Evolutionary conservation across 2,329 filamentous ascomycete genomes (phyloP), one percentile per base, ranked within the genome.

Genomic region (Beauveria varroae): DNA sequence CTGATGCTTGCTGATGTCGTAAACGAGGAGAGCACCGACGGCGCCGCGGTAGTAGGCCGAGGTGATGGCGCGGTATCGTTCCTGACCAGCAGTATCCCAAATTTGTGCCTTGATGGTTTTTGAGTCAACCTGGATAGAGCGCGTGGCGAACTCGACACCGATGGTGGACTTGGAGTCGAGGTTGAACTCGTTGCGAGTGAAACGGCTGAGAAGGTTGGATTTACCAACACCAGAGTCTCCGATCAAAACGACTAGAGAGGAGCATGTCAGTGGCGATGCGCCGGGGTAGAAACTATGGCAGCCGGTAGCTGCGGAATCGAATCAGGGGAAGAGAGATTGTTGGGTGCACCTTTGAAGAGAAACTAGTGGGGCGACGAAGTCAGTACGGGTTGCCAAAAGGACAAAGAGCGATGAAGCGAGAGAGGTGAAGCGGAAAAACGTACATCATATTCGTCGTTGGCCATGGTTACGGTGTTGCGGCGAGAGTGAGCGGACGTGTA

Each of bases 81-180:
- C 95, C 81, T 99, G 95, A 68, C 95, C 95, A 68, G 95, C 95
- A 63, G 95, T 99, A 82, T 99, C 95, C 95, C 96, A 99, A 73
- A 99, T 99, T 82, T 99, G 95, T 70, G 95, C 95, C 85, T 99
- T 99, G 87, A 99, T 99, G 66, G 95, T 99, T 86, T 99, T 99
- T 74, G 90, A 90, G 79, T 99, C 95, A 72, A 99, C 95, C 79
- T 98, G 93, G 75, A 99, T 99, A 68, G 92, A 97, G 67, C 95
- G 88, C 69, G 95, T 99, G 71, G 96, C 95, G 76, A 99, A 99
- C 80, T 99, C 95, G 77, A 99, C 95, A 72, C 95, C 95, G 79
- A 99, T 99, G 70, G 95, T 99, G 66, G 95, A 98, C 86, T 99
- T 98, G 77, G 93, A 96, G 80, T 99, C 95, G 68, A 98, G 86